Base-by-base conservation (phyloP, 139 green algal genomes). In the Micractinium sp. region DNA sequence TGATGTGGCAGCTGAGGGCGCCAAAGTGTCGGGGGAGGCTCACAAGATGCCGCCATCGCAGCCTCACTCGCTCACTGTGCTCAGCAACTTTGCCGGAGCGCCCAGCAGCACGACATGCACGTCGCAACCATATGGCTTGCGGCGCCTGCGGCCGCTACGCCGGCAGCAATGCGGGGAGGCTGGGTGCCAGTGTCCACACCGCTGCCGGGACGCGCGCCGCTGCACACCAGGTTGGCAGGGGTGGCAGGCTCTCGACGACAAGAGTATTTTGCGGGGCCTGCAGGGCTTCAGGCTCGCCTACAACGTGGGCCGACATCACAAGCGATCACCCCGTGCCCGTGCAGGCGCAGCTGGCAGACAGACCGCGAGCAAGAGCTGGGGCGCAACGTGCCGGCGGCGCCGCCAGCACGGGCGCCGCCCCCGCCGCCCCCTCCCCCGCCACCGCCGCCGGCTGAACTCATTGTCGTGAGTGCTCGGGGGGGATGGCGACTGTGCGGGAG, bases 371-470 rank as follows among this genome's bases (percentile, higher is more conserved):
- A 82, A 29, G 81, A 91, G 33, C 73, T 77, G 60, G 80, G n/a
- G 53, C 53, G 73, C 29, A 77, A 76, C 16, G 66, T 90, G 80
- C 87, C 87, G 13, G 0, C 81, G 5, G 71, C 88, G 56, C 88
- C 87, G 27, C 89, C 89, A 3, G 29, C 85, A 9, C 41, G 69
- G 14, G 41, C 75, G 36, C 87, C 86, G 39, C 78, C 76, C 0
- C 81, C 90, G 56, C 79, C 85, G 12, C 86, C 86, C 19, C 86
- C 90, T 20, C 85, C 89, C 0, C 89, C 89, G 20, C 85, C 89
- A 16, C 89, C 85, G 69, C 85, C 83, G 19, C 38, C 71, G 22
- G 27, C 83, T 0, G 83, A 87, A 66, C 83, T 67, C 27, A 47
- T 87, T 12, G 71, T 87, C 12, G 83, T 87, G 83, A 66, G 83